Percentiles rank a stretch among this genome's conserved stretches.
phyloP scores from a whole-genome alignment of 2,329 filamentous ascomycete genomes.

The Colletotrichum sp. region DNA sequence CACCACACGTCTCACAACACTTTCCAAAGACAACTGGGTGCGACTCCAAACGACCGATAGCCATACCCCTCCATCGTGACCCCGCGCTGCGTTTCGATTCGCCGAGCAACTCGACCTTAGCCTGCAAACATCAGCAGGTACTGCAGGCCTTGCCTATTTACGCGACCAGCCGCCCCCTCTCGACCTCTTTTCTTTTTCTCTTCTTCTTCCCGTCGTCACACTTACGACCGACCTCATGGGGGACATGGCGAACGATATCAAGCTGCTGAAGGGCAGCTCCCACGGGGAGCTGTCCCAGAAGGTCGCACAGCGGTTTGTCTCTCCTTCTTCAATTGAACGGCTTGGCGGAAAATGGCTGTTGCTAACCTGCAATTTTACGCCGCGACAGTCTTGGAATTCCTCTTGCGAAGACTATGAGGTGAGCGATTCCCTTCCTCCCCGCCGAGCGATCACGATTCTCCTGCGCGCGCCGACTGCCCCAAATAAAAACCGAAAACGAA shows the following conservation, averaged over 20 bases:
- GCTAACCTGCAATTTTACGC: neutral
- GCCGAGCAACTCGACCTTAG: slow-evolving; percentile 7
- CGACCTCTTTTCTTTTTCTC: neutral
- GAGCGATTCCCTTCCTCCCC: neutral
- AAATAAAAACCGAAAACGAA: slow-evolving; percentile 33
- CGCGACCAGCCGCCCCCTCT: neutral
- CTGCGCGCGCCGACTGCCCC: slow-evolving; percentile 47
- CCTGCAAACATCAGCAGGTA: slow-evolving; percentile 9
- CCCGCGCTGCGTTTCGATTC: slow-evolving; percentile 21
- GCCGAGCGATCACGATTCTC: neutral
- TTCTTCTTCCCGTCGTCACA: slow-evolving; percentile 7
- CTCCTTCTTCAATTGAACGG: neutral
- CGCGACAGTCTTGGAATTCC: slow-evolving; percentile 14
- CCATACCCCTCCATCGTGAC: slow-evolving; percentile 21
- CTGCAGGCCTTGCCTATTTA: slow-evolving; percentile 8
- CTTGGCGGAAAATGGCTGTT: neutral
- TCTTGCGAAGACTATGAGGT: slow-evolving; percentile 21
- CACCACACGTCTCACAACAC: neutral
- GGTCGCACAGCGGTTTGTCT: slow-evolving; percentile 29
- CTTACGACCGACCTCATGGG: slow-evolving; percentile 21
- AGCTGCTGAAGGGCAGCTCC: slow-evolving; percentile 39
- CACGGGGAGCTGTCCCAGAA: slow-evolving; percentile 37
- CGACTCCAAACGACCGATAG: neutral
- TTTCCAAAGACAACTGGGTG: neutral
- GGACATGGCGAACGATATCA: slow-evolving; percentile 43